Evolutionary conservation across 441 rosid species (phyloP), one percentile per base, ranked within the genome.

Genomic region (Eruca vesicaria): DNA sequence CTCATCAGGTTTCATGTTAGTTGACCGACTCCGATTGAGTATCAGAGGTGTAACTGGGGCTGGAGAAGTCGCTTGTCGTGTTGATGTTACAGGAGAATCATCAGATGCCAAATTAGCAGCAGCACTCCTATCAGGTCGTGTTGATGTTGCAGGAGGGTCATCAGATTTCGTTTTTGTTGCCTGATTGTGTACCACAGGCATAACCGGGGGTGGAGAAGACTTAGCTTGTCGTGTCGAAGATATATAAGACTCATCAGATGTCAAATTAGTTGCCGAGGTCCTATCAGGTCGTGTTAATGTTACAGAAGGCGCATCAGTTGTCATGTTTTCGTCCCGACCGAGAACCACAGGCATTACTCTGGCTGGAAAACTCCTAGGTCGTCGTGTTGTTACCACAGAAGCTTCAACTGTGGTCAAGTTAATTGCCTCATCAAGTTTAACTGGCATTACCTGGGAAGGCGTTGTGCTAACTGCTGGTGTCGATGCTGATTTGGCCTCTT

Each of bases 271-370:
- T 20, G 38, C 72, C 14, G 45, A 50, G 61, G 32, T 36, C 26
- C 63, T 75, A 35, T 52, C 63, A 50, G 69, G 52, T 33, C 63
- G 69, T 33, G 29, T 33, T 55, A 64, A 18, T 26, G 58, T 57
- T 31, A 73, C 69, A 70, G 71, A 23, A 36, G 26, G 59, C 55
- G 5, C 29, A 69, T 70, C 52, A 43, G 70, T 65, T 53, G 71
- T 20, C 66, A 38, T 53, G 57, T 21, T 19, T 15, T 38, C 11
- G 23, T 64, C 66, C 28, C 59, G 65, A 57, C 73, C 66, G 28
- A 59, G 75, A 29, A 71, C 65, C 67, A 77, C 74, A 56, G 75
- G 78, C 72, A 74, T 74, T 57, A 57, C 72, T 41, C 66, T 57
- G 57, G 50, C 50, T 74, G 72, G 21, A 19, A 26, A 29, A 57